Evolutionary conservation across 352 stramenopile genomes (phyloP).

Genomic region (Blastocystis sp.): DNA sequence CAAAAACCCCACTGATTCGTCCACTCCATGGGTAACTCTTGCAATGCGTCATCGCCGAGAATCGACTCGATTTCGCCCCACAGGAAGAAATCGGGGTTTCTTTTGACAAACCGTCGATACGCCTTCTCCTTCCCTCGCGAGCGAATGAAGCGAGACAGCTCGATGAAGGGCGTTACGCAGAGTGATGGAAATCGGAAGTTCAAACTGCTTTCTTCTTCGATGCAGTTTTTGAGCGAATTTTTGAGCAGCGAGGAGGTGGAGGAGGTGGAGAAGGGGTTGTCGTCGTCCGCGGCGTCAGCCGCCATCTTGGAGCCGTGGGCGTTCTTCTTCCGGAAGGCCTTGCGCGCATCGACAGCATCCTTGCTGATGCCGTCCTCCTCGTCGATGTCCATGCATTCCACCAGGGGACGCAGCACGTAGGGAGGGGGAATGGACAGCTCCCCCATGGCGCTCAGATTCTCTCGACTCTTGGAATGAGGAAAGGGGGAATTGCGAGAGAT

Average conservation of each 20-base stretch:
- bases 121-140: not conserved
- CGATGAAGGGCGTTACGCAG: constrained; percentile 56
- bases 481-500: not conserved
- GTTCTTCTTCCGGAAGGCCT: constrained; percentile 49
- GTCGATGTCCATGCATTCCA: constrained; percentile 44
- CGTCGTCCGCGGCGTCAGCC: constrained; percentile 2
- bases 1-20: not conserved
- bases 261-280: constrained; percentile 53
- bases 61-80: constrained; percentile 2
- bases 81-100: constrained; percentile 39
- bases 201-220: not conserved
- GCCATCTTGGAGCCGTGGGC: not conserved
- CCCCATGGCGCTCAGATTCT: not conserved
- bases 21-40: constrained; percentile 45
- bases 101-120: constrained; percentile 14
- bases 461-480: constrained; percentile 14
- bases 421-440: constrained; percentile 17
- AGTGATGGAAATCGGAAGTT: constrained; percentile 54
- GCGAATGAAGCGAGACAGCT: constrained; percentile 31
- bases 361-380: constrained; percentile 12
- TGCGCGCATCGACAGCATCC: not conserved
- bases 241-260: constrained; percentile 13
- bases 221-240: not conserved
- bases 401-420: constrained; percentile 30
- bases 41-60: not conserved